These are phyloP conservation scores for Boletus patriciae DNA, from an alignment of 768 basidiomycete species.

Conservation along the genomic window DNA sequence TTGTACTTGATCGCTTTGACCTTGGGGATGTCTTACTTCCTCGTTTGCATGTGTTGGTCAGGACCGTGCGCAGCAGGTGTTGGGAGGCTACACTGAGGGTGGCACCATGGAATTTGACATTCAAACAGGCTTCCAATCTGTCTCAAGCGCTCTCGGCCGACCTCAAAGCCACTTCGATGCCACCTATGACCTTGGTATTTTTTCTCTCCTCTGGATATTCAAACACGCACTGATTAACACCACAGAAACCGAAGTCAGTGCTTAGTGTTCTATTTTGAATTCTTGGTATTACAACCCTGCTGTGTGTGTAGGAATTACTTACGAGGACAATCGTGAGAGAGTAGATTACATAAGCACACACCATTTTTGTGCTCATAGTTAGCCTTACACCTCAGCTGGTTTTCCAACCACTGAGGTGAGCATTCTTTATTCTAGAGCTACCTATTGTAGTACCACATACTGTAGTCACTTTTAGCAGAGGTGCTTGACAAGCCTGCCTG, in stretches of 20 bases:
- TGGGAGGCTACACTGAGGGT: conserved; percentile 1
- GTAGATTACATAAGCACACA: no score
- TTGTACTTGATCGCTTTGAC: conserved; percentile 1
- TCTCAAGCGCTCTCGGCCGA: not conserved
- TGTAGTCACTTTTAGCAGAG: no score
- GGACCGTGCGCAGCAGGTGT: not conserved
- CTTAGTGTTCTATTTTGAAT: not conserved
- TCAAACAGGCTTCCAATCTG: conserved; percentile 6
- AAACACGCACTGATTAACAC: not conserved
- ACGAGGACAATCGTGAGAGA: no score
- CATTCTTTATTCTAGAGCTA: no score
- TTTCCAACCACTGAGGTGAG: no score
- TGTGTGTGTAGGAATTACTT: no score
- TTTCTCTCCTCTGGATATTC: not conserved
- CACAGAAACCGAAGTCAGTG: not conserved
- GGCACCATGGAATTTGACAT: conserved; percentile 1
- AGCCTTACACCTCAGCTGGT: no score
- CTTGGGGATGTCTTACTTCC: not conserved
- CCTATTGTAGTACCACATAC: no score
- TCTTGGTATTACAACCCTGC: not conserved
- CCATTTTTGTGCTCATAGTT: no score
- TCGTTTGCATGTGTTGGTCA: not conserved
- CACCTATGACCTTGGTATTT: not conserved
- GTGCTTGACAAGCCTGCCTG: no score
- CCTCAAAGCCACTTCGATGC: not conserved